These are phyloP conservation scores for Ambrosia trifida DNA, from an alignment of 129 eudicot genomes.

Conservation along the genomic window DNA sequence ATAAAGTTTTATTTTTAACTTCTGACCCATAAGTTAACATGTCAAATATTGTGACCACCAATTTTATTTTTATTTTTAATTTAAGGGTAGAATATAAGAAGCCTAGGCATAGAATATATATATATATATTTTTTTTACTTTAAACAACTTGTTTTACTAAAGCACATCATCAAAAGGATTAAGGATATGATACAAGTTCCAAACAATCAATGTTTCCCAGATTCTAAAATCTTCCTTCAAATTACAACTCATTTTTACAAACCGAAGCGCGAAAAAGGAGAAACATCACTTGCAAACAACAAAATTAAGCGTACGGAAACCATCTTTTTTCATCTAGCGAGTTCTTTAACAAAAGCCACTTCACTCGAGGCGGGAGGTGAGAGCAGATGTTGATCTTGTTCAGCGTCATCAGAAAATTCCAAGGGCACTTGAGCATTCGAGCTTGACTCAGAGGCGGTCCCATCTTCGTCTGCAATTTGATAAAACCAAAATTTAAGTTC, in stretches of 20 bases:
- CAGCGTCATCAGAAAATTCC: constrained; percentile 45
- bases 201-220: constrained; percentile 27
- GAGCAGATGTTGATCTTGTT: constrained; percentile 44
- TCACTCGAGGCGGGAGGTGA: constrained; percentile 45
- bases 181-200: constrained; percentile 14
- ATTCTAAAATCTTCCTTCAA: constrained; percentile 20
- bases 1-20: no score
- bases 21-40: no score
- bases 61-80: no score
- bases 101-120: neutral
- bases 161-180: constrained; percentile 7
- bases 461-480: constrained; percentile 52
- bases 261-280: constrained; percentile 16
- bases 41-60: no score
- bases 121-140: neutral
- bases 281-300: constrained; percentile 21
- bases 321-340: constrained; percentile 23
- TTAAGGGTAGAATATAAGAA: neutral
- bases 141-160: constrained; percentile 1
- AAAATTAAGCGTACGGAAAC: neutral
- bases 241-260: constrained; percentile 36
- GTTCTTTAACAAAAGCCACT: constrained; percentile 64
- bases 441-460: constrained; percentile 42
- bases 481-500: neutral
- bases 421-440: constrained; percentile 38